Evolutionary conservation across 1,284 basidiomycete species (phyloP), one percentile per base, ranked within the genome.

Genomic region (Laetiporus sulphureus): DNA sequence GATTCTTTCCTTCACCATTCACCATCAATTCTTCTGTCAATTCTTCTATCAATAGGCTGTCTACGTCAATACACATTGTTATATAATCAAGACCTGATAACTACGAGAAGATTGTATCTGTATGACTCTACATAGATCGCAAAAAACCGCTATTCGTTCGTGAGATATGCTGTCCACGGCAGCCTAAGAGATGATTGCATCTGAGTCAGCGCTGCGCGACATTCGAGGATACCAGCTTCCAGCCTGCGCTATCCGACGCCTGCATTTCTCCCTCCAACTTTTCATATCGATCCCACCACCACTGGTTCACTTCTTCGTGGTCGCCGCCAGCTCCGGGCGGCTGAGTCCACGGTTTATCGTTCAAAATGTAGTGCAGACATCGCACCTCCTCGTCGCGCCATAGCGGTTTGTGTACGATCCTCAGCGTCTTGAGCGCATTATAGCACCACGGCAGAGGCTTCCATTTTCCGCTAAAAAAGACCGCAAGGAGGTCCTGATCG

Each of bases 401-500:
- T 51, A 85, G 62, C 36, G 71, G 58, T 24, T 70, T 60, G 59
- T 95, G 91, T 40, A 83, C 73, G 33, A 71, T 56, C 36, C 80
- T 73, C 47, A 91, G 61, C 15, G 88, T 87, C 64, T 90, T 90
- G 49, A 94, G 71, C 0, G 88, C 90, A 52, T 95, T 95, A 64
- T 91, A 93, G 46, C 77, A 76, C 78, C 85, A 93, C 0, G 81
- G 76, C 23, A 93, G 62, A 8, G 83, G 79, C 42, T 68, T 75
- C 82, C 81, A 89, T 54, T 64, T 83, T 12, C 83, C 85, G 39
- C 69, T 63, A 68, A 94, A 97, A 56, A 82, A 79, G 24, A 77
- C 77, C 1, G 91, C 77, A 23, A 98, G 76, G 19, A 96, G 74
- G 56, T 98, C 94, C 63, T 98, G 94, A 60, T 98, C 94, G 1